Evolutionary conservation across 2,329 filamentous ascomycete genomes (phyloP).

Genomic region (Colletotrichum sp.): DNA sequence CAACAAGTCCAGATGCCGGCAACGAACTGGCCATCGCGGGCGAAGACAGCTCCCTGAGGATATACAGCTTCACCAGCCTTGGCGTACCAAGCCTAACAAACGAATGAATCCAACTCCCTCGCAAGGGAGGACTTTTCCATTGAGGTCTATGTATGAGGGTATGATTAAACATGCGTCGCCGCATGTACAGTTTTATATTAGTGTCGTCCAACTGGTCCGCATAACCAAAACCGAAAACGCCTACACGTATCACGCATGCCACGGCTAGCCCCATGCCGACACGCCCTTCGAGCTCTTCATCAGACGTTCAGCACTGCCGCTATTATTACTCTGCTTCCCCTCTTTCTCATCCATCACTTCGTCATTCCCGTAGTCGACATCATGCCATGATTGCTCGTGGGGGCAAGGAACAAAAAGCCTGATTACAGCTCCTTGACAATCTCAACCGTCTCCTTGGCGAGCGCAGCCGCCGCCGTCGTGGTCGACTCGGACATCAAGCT

Average conservation of each 20-base stretch:
- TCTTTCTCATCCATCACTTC: neutral
- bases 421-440: slow-evolving; percentile 42
- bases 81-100: neutral
- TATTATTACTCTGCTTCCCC: neutral
- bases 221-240: slow-evolving; percentile 2
- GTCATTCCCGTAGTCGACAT: neutral
- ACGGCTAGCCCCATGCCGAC: neutral
- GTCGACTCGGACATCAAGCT: slow-evolving; percentile 25
- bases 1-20: slow-evolving; percentile 17
- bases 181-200: slow-evolving; percentile 7
- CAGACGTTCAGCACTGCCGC: slow-evolving; percentile 1
- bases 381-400: neutral
- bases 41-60: slow-evolving; percentile 65
- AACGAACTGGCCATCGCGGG: slow-evolving; percentile 57
- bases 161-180: slow-evolving; percentile 16
- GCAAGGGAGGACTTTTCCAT: neutral
- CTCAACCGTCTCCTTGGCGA: slow-evolving; percentile 27
- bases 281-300: slow-evolving; percentile 22
- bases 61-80: slow-evolving; percentile 51
- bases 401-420: neutral
- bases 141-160: slow-evolving; percentile 20
- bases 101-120: neutral
- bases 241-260: neutral
- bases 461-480: slow-evolving; percentile 1
- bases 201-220: slow-evolving; percentile 7